Base-by-base conservation (phyloP, 495 filamentous ascomycete genomes). In the Margaritispora aquatica region DNA sequence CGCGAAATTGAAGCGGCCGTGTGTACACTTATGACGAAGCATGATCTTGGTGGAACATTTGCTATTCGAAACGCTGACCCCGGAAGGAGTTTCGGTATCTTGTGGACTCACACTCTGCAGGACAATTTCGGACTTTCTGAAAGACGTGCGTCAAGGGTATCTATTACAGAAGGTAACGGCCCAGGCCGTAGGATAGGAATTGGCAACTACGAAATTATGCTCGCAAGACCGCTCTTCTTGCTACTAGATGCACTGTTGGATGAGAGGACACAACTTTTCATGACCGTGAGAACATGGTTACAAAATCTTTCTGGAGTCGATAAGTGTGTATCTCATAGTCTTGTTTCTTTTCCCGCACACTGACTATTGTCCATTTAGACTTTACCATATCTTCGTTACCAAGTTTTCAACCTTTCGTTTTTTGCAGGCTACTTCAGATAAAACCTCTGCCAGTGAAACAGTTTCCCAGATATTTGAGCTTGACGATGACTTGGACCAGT, bases 251-350 rank as follows among this genome's bases (percentile, higher is more conserved):
- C 88, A 11, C 75, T 96, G 0, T 70, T 78, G 21, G 87, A 93
- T 54, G 87, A 87, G 63, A 80, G 82, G 23, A 85, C 83, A 11
- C 89, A 92, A 65, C 68, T 88, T 27, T 90, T 84, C 34, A 84
- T 88, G 68, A 86, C 86, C 55, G 83, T 89, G 21, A 84, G 88
- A 60, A 83, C 80, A 41, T 98, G 94, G 94, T 74, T 98, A 8
- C 86, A 88, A 64, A 88, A 81, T 48, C 74, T 95, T 19, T 74
- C 85, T 48, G 82, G 77, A n/a, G 73, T 89, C 63, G 80, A 84
- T 55, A 82, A 79, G 80, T 86, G 74, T 26, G 47, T 50, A 22
- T 11, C 13, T 23, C 8, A 24, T 23, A 5, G 3, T 4, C 5
- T 24, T 50, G 9, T 24, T 8, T 11, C 20, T 11, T 26, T 57